Percentiles rank a stretch among this genome's conserved stretches.
Conservation (phyloP, 331 rosid species). For the Erythrophleum ivorense region DNA sequence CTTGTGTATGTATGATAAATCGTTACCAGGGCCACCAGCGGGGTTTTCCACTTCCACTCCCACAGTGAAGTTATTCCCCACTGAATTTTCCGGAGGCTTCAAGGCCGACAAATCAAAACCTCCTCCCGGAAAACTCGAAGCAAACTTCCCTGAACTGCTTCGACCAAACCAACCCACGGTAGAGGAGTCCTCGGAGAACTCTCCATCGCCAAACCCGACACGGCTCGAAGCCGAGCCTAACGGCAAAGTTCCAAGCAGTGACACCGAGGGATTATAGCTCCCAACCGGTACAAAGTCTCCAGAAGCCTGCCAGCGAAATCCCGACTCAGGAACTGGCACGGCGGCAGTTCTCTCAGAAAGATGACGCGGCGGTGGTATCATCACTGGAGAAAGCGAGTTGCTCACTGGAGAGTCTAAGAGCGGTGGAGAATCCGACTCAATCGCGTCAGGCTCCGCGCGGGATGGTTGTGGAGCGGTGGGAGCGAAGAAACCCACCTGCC, state of each 20-base stretch:
- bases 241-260: constrained; percentile 42
- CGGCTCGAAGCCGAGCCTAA: constrained; percentile 17
- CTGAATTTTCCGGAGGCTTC: constrained; percentile 24
- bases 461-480: background rate
- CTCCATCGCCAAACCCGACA: constrained; percentile 42
- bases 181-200: constrained; percentile 45
- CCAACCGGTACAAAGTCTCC: constrained; percentile 57
- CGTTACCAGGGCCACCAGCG: constrained; percentile 21
- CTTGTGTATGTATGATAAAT: background rate
- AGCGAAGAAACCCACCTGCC: constrained; percentile 76
- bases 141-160: constrained; percentile 8
- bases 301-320: constrained; percentile 17
- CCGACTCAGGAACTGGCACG: constrained; percentile 68
- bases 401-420: constrained; percentile 50
- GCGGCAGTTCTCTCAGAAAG: constrained; percentile 79
- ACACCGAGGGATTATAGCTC: constrained; percentile 64
- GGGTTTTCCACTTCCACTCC: constrained; percentile 16
- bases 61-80: background rate
- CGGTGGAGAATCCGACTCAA: constrained; percentile 21
- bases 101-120: constrained; percentile 24
- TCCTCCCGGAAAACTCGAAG: constrained; percentile 8
- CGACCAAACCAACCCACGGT: constrained; percentile 31
- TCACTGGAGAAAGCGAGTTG: constrained; percentile 59
- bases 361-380: constrained; percentile 70
- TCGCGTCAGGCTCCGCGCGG: background rate